Evolutionary conservation across 306 rosid genomes (phyloP), one percentile per base, ranked within the genome.

Genomic region (Mucuna pruriens): DNA sequence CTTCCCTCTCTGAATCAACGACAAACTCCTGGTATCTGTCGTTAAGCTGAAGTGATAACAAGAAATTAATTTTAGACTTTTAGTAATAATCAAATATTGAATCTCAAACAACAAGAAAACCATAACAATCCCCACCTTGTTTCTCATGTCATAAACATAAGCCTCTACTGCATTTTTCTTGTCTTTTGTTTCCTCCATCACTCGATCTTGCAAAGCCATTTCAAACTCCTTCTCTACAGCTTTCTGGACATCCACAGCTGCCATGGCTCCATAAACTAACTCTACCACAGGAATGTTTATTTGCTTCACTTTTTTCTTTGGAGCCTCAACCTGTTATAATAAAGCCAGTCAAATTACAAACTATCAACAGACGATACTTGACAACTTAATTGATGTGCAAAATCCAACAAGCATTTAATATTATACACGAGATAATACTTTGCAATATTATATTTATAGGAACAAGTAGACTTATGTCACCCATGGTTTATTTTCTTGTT

Each of bases 141-240:
- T 95, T 82, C 98, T 90, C 97, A 90, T 91, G 78, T 95, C 97
- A 84, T 95, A 95, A 19, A 95, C 99, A 74, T 93, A 95, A 11
- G 99, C 91, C 89, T 95, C 97, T 0, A 93, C 99, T 10, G 96
- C 97, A 86, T 93, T 95, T 80, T 95, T 95, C 91, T 85, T 91
- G 84, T 95, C 99, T 71, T 95, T 95, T 9, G 98, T 95, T 80
- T 95, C 99, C 79, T 95, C 99, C 97, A 95, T 95, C 25, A 95
- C 96, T 9, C 98, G 90, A 71, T 95, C 99, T 85, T 95, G 98
- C 79, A 95, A 81, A 72, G 99, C 99, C 99, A 95, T 95, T 86
- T 95, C 99, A 79, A 86, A 93, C 82, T 95, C 99, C 77, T 85
- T 91, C 80, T 95, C 99, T 23, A 93, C 83, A 44, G 99, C 98